Conservation (phyloP, 208 protist species). For the Crithidia thermophila region DNA sequence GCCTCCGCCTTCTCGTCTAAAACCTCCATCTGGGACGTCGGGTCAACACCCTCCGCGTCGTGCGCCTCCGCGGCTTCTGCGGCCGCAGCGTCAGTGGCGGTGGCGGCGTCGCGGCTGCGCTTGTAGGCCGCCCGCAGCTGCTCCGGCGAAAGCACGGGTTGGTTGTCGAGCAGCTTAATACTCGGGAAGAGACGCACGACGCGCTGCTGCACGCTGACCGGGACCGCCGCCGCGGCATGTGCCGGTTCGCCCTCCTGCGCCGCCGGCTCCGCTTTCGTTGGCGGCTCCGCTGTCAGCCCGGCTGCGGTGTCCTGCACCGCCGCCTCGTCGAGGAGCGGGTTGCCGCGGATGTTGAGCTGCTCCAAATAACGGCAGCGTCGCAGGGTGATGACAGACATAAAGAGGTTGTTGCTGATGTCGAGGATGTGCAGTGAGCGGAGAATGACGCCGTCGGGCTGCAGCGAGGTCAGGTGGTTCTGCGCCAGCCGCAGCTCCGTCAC, state of each 20-base stretch:
- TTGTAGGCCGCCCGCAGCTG: conserved; percentile 19
- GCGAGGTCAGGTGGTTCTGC: conserved; percentile 62
- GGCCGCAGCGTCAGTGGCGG: not conserved
- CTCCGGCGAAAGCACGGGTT: conserved; percentile 30
- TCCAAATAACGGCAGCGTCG: conserved; percentile 78
- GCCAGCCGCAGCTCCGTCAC: conserved; percentile 82
- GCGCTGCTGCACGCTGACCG: conserved; percentile 31
- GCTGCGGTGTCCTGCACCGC: conserved; percentile 13
- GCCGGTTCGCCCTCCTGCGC: not conserved
- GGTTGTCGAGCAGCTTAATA: conserved; percentile 53
- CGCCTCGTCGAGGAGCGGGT: conserved; percentile 50
- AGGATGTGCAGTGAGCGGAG: conserved; percentile 83
- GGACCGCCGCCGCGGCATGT: not conserved
- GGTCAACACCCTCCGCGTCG: too few species aligned
- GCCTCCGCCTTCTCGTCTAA: too few species aligned
- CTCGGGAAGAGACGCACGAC: conserved; percentile 36
- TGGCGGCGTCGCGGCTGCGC: conserved; percentile 9
- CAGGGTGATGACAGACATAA: conserved; percentile 55
- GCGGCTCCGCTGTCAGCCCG: not conserved
- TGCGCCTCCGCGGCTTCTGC: not conserved
- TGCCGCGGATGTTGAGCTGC: conserved; percentile 70
- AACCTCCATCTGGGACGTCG: too few species aligned
- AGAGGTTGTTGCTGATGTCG: conserved; percentile 77
- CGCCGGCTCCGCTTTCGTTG: not conserved
- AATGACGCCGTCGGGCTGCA: conserved; percentile 83